These are phyloP conservation scores for Lupinus albus DNA, from an alignment of 306 rosid genomes.

Conservation along the genomic window DNA sequence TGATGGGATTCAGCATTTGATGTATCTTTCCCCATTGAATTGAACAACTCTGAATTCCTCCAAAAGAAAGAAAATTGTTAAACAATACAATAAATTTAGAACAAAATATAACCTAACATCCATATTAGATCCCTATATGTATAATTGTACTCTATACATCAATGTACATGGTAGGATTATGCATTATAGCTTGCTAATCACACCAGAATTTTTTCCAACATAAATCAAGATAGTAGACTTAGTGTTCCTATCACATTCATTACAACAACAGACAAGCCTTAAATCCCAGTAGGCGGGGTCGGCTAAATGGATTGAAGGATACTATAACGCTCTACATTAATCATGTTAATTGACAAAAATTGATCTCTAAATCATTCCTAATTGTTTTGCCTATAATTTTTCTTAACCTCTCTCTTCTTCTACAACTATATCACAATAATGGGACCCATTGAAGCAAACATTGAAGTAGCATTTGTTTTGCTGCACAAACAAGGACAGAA, in stretches of 20 bases:
- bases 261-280: too few relatives aligned
- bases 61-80: constrained; percentile 28
- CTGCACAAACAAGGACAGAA: too few relatives aligned
- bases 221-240: constrained; percentile 20
- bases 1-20: constrained; percentile 61
- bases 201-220: constrained; percentile 8
- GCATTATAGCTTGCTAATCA: constrained; percentile 8
- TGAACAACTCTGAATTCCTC: constrained; percentile 43
- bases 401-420: too few relatives aligned
- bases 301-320: too few relatives aligned
- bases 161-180: neutral
- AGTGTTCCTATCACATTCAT: neutral
- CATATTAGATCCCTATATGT: neutral
- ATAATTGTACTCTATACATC: neutral
- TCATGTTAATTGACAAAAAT: too few relatives aligned
- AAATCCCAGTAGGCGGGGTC: too few relatives aligned
- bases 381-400: too few relatives aligned
- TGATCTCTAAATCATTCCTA: too few relatives aligned
- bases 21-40: constrained; percentile 68
- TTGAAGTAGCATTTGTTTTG: neutral
- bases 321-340: too few relatives aligned
- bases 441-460: constrained; percentile 10
- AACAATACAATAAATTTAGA: constrained; percentile 31
- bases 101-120: constrained; percentile 23
- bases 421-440: neutral